Evolutionary conservation across 352 stramenopile species (phyloP), one percentile per base, ranked within the genome.

Genomic region (Pythium vanterpoolii): DNA sequence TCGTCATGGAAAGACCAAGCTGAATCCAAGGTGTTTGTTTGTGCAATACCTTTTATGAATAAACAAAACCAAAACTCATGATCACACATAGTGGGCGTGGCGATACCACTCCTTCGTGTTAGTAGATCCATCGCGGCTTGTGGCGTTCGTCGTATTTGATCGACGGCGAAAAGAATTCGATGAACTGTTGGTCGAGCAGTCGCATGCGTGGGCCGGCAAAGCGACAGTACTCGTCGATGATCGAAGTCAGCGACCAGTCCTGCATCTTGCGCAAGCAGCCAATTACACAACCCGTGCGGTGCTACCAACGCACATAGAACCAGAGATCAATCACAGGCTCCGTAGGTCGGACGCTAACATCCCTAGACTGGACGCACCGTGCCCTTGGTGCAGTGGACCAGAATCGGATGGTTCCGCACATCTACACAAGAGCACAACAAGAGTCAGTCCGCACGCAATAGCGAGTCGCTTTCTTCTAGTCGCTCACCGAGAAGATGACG

Each of bases 331-430:
- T 21, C 1, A 44, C 8, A 42, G 33, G 8, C 8, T 14, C 8
- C 8, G 33, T 8, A 39, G 33, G 33, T 39, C 8, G 14, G 14
- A 14, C 8, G 14, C 33, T 14, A 39, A 39, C 33, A 14, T 14
- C 33, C 8, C 8, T 39, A 13, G 27, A 9, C 23, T 30, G 4
- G 1, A 49, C 75, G 60, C 51, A 93, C 83, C 56, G 84, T 95
- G 69, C 86, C 86, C 71, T 95, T 95, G 57, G 84, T 95, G 65
- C 86, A 95, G 50, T 95, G 86, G 33, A 95, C 85, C 18, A 95
- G 71, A 51, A 95, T 90, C 21, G 86, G 86, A 63, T 92, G 86
- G 68, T 96, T 96, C 28, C 86, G 77, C 53, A 90, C 77, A 56
- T 96, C 85, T 78, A 60, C 18, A 57, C 8, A 31, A 57, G n/a